These are phyloP conservation scores for Casaregolazyma lundiana DNA, from an alignment of 1,139 yeast species.

Conservation along the genomic window DNA sequence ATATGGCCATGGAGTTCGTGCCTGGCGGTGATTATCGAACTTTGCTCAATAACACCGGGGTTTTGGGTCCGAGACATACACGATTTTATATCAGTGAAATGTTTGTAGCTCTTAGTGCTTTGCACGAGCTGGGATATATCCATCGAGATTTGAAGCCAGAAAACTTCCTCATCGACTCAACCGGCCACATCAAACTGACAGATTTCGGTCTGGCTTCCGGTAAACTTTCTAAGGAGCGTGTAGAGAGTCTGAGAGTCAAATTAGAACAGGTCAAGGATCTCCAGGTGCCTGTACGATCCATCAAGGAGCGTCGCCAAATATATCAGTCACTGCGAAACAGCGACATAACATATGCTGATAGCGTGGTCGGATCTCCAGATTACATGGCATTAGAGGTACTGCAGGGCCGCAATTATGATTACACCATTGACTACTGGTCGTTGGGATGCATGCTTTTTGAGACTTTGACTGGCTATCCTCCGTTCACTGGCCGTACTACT, in stretches of 20 bases:
- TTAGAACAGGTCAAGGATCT: constrained; percentile 69
- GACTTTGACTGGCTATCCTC: constrained; percentile 92
- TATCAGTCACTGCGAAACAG: constrained; percentile 66
- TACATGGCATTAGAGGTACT: constrained; percentile 98
- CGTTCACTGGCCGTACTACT: constrained; percentile 88
- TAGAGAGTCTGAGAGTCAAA: constrained; percentile 86
- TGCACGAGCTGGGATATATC: constrained; percentile 92
- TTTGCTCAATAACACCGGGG: constrained; percentile 85
- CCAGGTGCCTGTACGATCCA: constrained; percentile 65
- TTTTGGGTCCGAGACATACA: constrained; percentile 90
- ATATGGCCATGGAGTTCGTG: constrained; percentile 97
- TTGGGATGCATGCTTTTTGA: constrained; percentile 93
- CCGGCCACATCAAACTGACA: constrained; percentile 93
- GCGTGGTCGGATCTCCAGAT: constrained; percentile 97
- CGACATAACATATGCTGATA: constrained; percentile 78
- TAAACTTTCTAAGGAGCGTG: constrained; percentile 85
- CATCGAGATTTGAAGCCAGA: constrained; percentile 98
- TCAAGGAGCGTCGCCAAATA: constrained; percentile 79
- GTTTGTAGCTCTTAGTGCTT: constrained; percentile 90
- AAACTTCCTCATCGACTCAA: constrained; percentile 86
- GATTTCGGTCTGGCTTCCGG: constrained; percentile 99
- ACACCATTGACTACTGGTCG: constrained; percentile 98
- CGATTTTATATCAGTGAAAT: constrained; percentile 92
- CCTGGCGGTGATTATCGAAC: constrained; percentile 99
- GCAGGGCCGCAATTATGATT: constrained; percentile 90